Evolutionary conservation across 306 rosid species (phyloP).

Genomic region (Cucurbita pepo): DNA sequence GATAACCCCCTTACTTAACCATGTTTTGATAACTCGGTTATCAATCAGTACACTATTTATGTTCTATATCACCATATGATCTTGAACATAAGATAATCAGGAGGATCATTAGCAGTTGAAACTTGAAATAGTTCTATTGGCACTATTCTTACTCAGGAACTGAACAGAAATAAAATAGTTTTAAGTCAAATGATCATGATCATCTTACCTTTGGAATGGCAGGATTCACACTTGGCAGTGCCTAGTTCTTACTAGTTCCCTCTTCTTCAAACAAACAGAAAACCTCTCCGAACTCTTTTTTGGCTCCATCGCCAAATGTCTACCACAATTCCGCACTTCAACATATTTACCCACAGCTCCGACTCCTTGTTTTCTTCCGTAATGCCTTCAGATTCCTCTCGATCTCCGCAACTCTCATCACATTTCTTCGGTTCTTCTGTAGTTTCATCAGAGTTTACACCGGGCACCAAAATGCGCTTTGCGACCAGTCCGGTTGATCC

Average conservation of each 20-base stretch:
- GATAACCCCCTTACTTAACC: neutral
- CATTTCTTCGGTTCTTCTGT: neutral
- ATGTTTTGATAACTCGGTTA: neutral
- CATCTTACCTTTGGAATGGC: slow-evolving; percentile 32
- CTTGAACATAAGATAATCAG: neutral
- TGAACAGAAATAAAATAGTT: neutral
- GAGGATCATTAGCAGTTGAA: neutral
- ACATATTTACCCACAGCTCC: slow-evolving; percentile 10
- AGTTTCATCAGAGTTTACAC: neutral
- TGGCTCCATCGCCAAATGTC: slow-evolving; percentile 6
- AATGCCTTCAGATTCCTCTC: neutral
- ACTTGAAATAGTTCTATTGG: neutral
- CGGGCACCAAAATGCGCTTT: slow-evolving; percentile 18
- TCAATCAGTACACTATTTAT: neutral
- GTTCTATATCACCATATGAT: neutral
- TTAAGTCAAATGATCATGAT: neutral
- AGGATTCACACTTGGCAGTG: slow-evolving; percentile 11
- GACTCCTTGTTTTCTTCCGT: slow-evolving; percentile 9
- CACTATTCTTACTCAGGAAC: neutral
- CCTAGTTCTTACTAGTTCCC: slow-evolving; percentile 22
- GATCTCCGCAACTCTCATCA: neutral
- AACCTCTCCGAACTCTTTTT: slow-evolving; percentile 21
- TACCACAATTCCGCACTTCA: slow-evolving; percentile 7
- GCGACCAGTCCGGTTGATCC: slow-evolving; percentile 55
- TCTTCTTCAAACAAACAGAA: slow-evolving; percentile 38